Conservation (phyloP, 345 rosid genomes). For the Populus deltoides region DNA sequence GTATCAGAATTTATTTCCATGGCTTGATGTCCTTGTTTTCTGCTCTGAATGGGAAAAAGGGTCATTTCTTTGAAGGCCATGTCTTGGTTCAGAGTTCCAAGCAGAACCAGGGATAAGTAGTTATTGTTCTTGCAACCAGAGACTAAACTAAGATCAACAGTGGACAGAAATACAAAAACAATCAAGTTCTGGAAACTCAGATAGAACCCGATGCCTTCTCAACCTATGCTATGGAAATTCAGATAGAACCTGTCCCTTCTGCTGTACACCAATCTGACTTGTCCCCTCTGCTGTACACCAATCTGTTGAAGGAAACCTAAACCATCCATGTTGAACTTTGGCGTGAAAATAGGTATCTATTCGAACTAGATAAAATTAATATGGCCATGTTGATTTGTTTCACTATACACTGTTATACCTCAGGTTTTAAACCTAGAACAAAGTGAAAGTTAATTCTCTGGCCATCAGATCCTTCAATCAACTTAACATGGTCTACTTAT, state of each 20-base stretch:
- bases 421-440: background rate
- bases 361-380: background rate
- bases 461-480: background rate
- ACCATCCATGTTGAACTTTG: background rate
- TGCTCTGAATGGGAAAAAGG: background rate
- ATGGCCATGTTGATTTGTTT: background rate
- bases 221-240: no score
- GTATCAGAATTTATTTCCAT: background rate
- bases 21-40: background rate
- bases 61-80: background rate
- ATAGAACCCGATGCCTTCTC: no score
- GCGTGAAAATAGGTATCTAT: background rate
- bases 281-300: background rate
- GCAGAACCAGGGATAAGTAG: background rate
- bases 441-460: background rate
- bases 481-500: background rate
- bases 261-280: no score
- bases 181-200: no score
- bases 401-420: conserved; percentile 5
- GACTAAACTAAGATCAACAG: background rate
- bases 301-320: background rate
- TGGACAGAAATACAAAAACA: background rate
- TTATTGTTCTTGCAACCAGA: background rate
- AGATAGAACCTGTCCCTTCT: no score
- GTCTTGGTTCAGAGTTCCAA: background rate